phyloP scores from a whole-genome alignment of 2,329 filamentous ascomycete genomes.

The Dryadomyces quercus-mongolicae region DNA sequence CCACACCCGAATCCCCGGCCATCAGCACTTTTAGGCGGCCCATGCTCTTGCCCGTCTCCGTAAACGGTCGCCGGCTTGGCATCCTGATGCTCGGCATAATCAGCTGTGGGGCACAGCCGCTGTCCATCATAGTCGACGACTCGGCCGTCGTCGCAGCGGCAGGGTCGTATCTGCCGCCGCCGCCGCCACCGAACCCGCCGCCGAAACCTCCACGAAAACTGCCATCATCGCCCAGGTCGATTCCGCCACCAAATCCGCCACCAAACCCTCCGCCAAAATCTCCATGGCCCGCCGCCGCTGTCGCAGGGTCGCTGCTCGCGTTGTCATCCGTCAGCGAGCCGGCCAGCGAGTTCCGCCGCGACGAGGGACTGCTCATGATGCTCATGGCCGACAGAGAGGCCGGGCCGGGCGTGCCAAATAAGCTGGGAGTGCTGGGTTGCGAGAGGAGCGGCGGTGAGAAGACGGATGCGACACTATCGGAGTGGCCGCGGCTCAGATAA shows the following conservation, averaged over 20 bases:
- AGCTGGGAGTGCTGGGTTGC: constrained; percentile 30
- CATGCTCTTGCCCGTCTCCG: constrained; percentile 69
- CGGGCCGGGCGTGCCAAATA: constrained; percentile 26
- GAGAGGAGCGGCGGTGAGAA: constrained; percentile 17
- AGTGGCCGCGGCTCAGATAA: too few relatives aligned
- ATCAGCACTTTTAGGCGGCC: constrained; percentile 84
- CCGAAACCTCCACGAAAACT: neutral
- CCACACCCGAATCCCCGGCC: constrained; percentile 69
- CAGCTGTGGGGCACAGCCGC: constrained; percentile 56
- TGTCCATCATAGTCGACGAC: constrained; percentile 27
- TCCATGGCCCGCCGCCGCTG: constrained; percentile 30
- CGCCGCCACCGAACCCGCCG: neutral
- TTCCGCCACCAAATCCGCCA: neutral
- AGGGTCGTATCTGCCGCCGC: neutral
- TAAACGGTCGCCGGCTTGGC: constrained; percentile 81
- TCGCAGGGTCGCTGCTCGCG: constrained; percentile 20
- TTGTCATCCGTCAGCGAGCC: constrained; percentile 32
- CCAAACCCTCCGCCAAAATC: neutral
- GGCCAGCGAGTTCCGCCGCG: constrained; percentile 35
- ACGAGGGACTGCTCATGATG: constrained; percentile 25
- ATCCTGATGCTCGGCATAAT: constrained; percentile 96
- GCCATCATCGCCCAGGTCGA: neutral
- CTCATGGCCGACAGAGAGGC: constrained; percentile 27
- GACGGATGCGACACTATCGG: too few relatives aligned
- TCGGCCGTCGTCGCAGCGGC: neutral